Evolutionary conservation across 2,329 filamentous ascomycete species (phyloP), one percentile per base, ranked within the genome.

Genomic region (Decorospora gaudefroyi): DNA sequence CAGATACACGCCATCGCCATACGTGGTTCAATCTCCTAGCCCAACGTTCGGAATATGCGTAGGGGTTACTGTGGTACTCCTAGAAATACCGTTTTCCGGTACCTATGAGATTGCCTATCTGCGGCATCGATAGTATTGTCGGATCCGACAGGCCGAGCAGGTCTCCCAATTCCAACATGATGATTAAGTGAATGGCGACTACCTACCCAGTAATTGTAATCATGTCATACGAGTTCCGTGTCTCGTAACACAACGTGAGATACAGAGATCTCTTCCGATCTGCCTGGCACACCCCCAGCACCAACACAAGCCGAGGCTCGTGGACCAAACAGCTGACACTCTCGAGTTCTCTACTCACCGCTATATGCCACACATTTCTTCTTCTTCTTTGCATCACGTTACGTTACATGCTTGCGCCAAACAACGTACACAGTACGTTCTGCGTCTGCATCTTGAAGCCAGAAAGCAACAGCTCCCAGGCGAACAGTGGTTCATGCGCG

Each of bases 401-500:
- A 12, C 21, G 12, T 19, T n/a, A 22, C 39, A 16, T 18, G 18
- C 12, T 38, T 33, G 25, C 26, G 31, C 22, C n/a, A 32, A n/a
- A 8, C 18, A 6, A 22, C 21, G 21, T 26, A 27, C 15, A 18
- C 17, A n/a, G 35, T 22, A 33, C 30, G 15, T 25, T 37, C 25
- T 16, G 23, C 19, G 6, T 18, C 37, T 40, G 19, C 37, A 40
- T 23, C 21, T 3, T 19, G 27, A 34, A 19, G 19, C 18, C 26
- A 19, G 33, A 34, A 32, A 19, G 42, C 42, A 25, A 30, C 16
- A 46, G 15, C 16, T 26, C 12, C 18, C n/a, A 21, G 17, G 21
- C 26, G 39, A 47, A 37, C 44, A 35, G 40, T 16, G 25, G 47
- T 53, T 54, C 51, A 57, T 53, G 43, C 44, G 49, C 26, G 29